A percentile compares a stretch with the other conserved stretches of the same genome.
Evolutionary conservation across 2,329 filamentous ascomycete species (phyloP).

Genomic region (Xylariales sp.): DNA sequence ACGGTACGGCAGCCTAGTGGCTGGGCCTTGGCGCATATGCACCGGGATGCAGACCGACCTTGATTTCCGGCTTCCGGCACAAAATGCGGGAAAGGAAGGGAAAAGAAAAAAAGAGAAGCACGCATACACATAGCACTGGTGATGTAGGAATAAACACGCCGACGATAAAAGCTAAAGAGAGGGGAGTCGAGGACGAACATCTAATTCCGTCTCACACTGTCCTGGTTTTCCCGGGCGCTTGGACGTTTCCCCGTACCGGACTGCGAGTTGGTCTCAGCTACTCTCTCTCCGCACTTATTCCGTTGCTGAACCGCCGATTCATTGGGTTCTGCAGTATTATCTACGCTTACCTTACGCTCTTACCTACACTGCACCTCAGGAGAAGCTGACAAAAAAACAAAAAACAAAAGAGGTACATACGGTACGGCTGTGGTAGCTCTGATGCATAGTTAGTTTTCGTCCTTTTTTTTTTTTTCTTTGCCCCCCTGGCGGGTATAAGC

Average conservation of each 20-base stretch:
- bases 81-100: not conserved
- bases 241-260: conserved; percentile 17
- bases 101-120: not conserved
- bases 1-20: conserved; percentile 20
- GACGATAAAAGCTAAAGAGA: not conserved
- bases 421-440: conserved; percentile 14
- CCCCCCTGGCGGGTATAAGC: conserved; percentile 5
- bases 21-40: conserved; percentile 39
- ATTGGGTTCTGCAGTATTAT: not conserved
- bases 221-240: conserved; percentile 4
- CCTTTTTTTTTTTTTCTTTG: not conserved
- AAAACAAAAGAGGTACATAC: conserved; percentile 1
- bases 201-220: not conserved
- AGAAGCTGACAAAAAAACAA: conserved; percentile 23
- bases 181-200: not conserved
- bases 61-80: conserved; percentile 38
- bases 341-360: too few relatives aligned
- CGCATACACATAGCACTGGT: not conserved
- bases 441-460: conserved; percentile 12
- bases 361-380: conserved; percentile 6
- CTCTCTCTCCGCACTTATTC: not conserved
- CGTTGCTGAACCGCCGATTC: not conserved
- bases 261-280: conserved; percentile 29
- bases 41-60: conserved; percentile 35
- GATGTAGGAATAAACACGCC: conserved; percentile 4